Evolutionary conservation across 164 flowering plant genomes (phyloP).

Genomic region (Santalum album): DNA sequence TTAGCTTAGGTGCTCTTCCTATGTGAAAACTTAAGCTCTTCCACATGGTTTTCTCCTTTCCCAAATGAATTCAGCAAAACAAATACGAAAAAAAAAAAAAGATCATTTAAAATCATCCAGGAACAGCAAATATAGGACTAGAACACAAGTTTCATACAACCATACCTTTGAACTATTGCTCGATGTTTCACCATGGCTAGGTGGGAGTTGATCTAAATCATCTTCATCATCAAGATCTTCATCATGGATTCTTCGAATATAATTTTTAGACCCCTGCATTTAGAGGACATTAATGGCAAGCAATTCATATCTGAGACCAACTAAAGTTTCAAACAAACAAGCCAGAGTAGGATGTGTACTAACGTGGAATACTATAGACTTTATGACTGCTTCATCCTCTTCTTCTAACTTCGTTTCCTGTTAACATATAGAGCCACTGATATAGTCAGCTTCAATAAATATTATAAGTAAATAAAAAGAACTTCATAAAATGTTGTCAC

Average conservation of each 20-base stretch:
- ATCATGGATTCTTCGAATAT: slow-evolving; percentile 44
- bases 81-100: too few relatives aligned
- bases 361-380: slow-evolving; percentile 48
- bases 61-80: too few relatives aligned
- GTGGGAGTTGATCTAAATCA: slow-evolving; percentile 15
- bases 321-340: neutral
- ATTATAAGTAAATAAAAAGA: neutral
- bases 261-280: slow-evolving; percentile 35
- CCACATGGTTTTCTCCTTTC: too few relatives aligned
- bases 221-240: slow-evolving; percentile 35
- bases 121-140: neutral
- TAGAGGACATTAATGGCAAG: neutral
- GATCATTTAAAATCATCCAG: neutral
- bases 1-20: too few relatives aligned
- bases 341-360: slow-evolving; percentile 12
- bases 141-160: neutral
- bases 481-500: too few relatives aligned
- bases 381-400: slow-evolving; percentile 82
- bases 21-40: too few relatives aligned
- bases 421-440: neutral
- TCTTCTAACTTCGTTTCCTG: slow-evolving; percentile 71
- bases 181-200: slow-evolving; percentile 17
- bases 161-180: slow-evolving; percentile 26
- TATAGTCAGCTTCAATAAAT: neutral
- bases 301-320: neutral